Base-by-base conservation (phyloP, 768 basidiomycete genomes). In the Pleurotus pulmonarius region DNA sequence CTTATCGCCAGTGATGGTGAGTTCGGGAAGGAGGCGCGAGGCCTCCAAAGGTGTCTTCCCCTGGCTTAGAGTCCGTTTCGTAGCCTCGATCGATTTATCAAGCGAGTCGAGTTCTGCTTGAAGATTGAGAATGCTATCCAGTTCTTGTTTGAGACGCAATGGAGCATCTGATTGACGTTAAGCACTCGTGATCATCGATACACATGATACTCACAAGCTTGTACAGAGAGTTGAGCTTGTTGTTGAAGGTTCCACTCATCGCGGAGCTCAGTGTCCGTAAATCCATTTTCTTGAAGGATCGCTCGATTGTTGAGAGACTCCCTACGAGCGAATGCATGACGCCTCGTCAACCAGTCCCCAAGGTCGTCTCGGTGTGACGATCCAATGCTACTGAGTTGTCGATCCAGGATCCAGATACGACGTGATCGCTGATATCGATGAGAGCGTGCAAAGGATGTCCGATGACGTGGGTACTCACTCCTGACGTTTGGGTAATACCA, bases 351-450 rank as follows among this genome's bases (percentile, higher is more conserved):
- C 72, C 72, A 77, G 2, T 61, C 57, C 0, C 75, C 72, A 3
- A 76, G 65, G 11, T 69, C 66, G 13, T 64, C 59, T 2, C 58
- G 57, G 3, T 67, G 56, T 8, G 71, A 68, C 0, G 22, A 11
- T 0, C 64, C 68, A 16, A 76, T 67, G 1, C 60, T 61, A 0
- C 51, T 46, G 0, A 66, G 63, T 15, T 73, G 70, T 2, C 65
- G 63, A 48, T 76, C 73, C 9, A 77, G 58, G 0, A 74, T 46
- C 68, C 70, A 75, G 0, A 74, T 62, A 1, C 68, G 63, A 1
- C 63, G 51, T 4, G 63, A 58, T 13, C 60, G 58, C 71, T 64
- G 54, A 49, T 15, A 34, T 43, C 5, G 5, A 5, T 41, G 40
- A 41, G 18, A 11, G 15, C 40, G 3, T 41, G 40, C 4, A 11